Base-by-base conservation (phyloP, 108 stramenopile genomes). In the Nitzschia sp. region DNA sequence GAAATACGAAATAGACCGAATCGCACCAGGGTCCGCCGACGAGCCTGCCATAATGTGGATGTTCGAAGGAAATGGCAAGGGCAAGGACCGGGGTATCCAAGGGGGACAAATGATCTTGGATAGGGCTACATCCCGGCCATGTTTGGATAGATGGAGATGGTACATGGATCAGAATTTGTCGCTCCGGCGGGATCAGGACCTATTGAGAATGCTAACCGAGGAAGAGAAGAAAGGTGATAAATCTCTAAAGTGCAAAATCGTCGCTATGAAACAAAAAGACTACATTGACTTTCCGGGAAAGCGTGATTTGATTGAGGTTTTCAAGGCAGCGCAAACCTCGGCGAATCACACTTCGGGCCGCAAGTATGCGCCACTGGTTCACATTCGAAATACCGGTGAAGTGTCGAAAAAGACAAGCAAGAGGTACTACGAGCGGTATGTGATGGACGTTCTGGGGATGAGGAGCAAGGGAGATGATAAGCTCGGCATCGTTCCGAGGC, bases 101-200 rank as follows among this genome's bases (percentile, higher is more conserved):
- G 66, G 66, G 22, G 66, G 66, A n/a, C 66, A 66, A 30, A 54
- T 66, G n/a, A 38, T 66, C 1, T 21, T 66, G 22, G 66, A 66
- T 54, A 47, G 66, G n/a, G n/a, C 29, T 9, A 21, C 25, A 30
- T 66, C 66, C 33, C 31, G 33, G 19, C 66, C 66, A 17, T 66
- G 66, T 30, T 53, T 66, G 0, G 53, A 53, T 5, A 9, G 31
- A 54, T 66, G 66, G 66, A 53, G 66, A 29, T 15, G 33, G 34
- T 21, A 31, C 27, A 48, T 66, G 13, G 66, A 66, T 27, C 29
- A 9, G 17, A 36, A 53, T 21, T 15, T 29, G 19, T 21, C 53
- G 2, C 5, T 17, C 17, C 6, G 47, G 15, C 45, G 47, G 27
- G 63, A 64, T 31, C 63, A 64, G 19, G 21, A 47, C 47, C 46